Evolutionary conservation across 148 eudicot genomes (phyloP).

Genomic region (Spergularia marina): DNA sequence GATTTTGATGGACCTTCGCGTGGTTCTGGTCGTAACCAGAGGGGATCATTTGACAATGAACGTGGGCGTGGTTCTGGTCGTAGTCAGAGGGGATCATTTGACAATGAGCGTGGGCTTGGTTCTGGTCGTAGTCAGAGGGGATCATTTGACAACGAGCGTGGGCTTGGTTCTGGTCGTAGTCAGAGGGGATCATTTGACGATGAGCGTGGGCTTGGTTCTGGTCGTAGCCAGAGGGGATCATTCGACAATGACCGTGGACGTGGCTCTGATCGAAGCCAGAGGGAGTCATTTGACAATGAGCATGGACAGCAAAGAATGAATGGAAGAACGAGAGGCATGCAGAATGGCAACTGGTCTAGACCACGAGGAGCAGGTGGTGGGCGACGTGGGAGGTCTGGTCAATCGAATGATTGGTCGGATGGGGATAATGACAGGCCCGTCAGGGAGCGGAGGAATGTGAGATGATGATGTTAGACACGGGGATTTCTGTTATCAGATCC

Average conservation of each 20-base stretch:
- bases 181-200: not conserved
- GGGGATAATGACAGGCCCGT: slow-evolving; percentile 38
- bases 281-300: not conserved
- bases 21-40: slow-evolving; percentile 16
- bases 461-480: slow-evolving; percentile 32
- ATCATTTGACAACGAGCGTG: not conserved
- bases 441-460: slow-evolving; percentile 48
- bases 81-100: slow-evolving; percentile 10
- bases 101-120: not conserved
- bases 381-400: slow-evolving; percentile 33
- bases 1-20: slow-evolving; percentile 37
- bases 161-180: not conserved
- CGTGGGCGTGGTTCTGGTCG: slow-evolving; percentile 1
- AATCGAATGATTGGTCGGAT: slow-evolving; percentile 31
- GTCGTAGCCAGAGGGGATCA: slow-evolving; percentile 9
- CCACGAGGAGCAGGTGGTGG: slow-evolving; percentile 34
- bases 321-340: slow-evolving; percentile 20
- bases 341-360: slow-evolving; percentile 22
- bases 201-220: not conserved
- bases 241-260: not conserved
- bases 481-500: not conserved
- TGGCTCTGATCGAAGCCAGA: not conserved
- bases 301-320: slow-evolving; percentile 9
- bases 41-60: slow-evolving; percentile 9
- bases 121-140: slow-evolving; percentile 9